Percentiles rank a stretch among this genome's conserved stretches.
Conservation (phyloP, 2,329 filamentous ascomycete genomes). For the Graphilbum sp. region DNA sequence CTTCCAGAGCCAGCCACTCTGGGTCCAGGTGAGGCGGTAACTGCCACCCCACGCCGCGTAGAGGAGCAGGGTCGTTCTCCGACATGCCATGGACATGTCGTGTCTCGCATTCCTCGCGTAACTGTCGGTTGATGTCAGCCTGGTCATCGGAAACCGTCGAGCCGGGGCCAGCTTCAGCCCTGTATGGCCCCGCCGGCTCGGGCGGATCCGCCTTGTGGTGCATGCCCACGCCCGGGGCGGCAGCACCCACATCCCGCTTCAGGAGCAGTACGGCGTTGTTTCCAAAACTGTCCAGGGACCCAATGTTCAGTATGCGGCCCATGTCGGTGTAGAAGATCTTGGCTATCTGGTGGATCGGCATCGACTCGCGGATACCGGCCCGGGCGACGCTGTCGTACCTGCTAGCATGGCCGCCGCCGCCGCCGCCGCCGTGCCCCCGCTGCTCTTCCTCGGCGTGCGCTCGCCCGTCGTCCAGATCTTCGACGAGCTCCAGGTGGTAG, state of each 20-base stretch:
- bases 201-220: background rate
- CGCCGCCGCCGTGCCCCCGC: conserved; percentile 3
- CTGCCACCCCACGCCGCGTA: conserved; percentile 24
- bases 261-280: conserved; percentile 61
- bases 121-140: conserved; percentile 28
- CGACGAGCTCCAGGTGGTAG: conserved; percentile 68
- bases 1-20: conserved; percentile 84
- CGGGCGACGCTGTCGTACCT: conserved; percentile 25
- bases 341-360: conserved; percentile 47
- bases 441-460: conserved; percentile 26
- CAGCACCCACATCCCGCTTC: conserved; percentile 41
- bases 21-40: conserved; percentile 64
- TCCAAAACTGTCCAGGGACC: conserved; percentile 37
- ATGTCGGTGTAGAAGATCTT: conserved; percentile 92
- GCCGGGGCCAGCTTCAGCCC: background rate
- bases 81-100: background rate
- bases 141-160: conserved; percentile 16
- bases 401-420: no score
- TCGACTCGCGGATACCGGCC: conserved; percentile 33
- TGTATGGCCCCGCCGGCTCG: background rate
- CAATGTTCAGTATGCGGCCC: conserved; percentile 74
- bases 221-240: background rate
- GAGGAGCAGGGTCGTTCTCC: conserved; percentile 14
- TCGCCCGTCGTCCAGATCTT: conserved; percentile 53
- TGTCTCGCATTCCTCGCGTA: conserved; percentile 19